Conservation (phyloP, 1,284 basidiomycete species). For the Sphagnurus paluster region DNA sequence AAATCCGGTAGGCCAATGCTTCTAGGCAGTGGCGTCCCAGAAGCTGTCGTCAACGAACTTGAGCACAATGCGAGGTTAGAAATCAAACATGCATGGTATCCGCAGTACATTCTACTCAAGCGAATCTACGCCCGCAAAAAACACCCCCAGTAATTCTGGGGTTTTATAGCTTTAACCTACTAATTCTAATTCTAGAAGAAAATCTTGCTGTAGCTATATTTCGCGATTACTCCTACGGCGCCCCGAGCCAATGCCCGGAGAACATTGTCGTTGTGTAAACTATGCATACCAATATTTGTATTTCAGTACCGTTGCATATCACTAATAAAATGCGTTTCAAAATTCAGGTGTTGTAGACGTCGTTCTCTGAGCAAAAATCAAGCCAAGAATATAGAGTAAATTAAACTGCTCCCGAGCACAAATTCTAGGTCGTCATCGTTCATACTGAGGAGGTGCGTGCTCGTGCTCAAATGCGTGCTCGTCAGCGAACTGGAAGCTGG, state of each 20-base stretch:
- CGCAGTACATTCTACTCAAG: conserved; percentile 54
- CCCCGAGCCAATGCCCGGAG: too few species aligned
- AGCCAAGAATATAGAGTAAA: too few species aligned
- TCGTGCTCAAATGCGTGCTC: conserved; percentile 5
- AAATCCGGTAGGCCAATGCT: conserved; percentile 65
- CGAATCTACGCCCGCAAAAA: conserved; percentile 60
- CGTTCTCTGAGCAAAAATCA: neutral
- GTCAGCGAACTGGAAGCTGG: conserved; percentile 1
- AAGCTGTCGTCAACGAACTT: conserved; percentile 50
- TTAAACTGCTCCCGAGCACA: neutral
- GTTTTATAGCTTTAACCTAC: neutral
- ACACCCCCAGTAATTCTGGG: conserved; percentile 2
- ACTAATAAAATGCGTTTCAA: too few species aligned
- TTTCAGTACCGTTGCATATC: too few species aligned
- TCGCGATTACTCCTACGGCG: too few species aligned
- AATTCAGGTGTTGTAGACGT: too few species aligned
- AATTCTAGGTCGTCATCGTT: conserved; percentile 9
- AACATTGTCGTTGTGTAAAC: too few species aligned
- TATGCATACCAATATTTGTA: too few species aligned
- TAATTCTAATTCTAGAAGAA: conserved; percentile 3
- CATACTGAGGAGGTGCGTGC: conserved; percentile 20
- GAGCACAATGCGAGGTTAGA: conserved; percentile 51
- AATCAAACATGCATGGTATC: conserved; percentile 44
- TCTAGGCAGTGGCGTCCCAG: conserved; percentile 57
- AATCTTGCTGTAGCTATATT: too few species aligned